Evolutionary conservation across 2,329 filamentous ascomycete genomes (phyloP).

Genomic region (Macroventuria anomochaeta): DNA sequence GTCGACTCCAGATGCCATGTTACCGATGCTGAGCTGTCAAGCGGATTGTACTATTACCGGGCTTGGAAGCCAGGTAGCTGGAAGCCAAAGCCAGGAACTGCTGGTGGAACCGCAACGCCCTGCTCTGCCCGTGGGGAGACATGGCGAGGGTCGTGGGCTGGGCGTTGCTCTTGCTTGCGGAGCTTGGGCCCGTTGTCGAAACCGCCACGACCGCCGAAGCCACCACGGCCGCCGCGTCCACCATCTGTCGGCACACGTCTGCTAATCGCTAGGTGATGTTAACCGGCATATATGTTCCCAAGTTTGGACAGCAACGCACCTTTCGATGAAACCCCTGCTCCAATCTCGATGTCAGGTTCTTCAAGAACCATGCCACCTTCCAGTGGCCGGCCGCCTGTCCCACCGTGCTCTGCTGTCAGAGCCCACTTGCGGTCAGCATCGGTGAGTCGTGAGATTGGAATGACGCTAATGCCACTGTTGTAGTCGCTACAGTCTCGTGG

Average conservation of each 20-base stretch:
- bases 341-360: conserved; percentile 98
- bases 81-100: conserved; percentile 63
- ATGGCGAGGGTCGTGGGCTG: conserved; percentile 41
- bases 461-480: conserved; percentile 86
- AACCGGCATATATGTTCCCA: conserved; percentile 3
- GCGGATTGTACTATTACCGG: conserved; percentile 3
- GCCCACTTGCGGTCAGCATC: conserved; percentile 99
- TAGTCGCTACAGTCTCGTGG: conserved; percentile 98
- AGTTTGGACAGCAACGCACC: conserved; percentile 49
- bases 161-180: conserved; percentile 40
- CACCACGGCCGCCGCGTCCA: conserved; percentile 32
- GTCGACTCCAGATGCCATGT: too few species aligned
- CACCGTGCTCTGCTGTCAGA: conserved; percentile 89
- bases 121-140: conserved; percentile 43
- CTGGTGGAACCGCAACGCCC: conserved; percentile 59
- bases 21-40: neutral
- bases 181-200: conserved; percentile 34
- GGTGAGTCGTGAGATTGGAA: conserved; percentile 89
- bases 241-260: conserved; percentile 44
- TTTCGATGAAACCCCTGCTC: conserved; percentile 95
- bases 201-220: conserved; percentile 24
- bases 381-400: conserved; percentile 83
- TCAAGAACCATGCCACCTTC: conserved; percentile 87
- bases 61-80: conserved; percentile 44
- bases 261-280: conserved; percentile 41